Evolutionary conservation across 345 rosid genomes (phyloP), one percentile per base, ranked within the genome.

Genomic region (Brassica rapa): DNA sequence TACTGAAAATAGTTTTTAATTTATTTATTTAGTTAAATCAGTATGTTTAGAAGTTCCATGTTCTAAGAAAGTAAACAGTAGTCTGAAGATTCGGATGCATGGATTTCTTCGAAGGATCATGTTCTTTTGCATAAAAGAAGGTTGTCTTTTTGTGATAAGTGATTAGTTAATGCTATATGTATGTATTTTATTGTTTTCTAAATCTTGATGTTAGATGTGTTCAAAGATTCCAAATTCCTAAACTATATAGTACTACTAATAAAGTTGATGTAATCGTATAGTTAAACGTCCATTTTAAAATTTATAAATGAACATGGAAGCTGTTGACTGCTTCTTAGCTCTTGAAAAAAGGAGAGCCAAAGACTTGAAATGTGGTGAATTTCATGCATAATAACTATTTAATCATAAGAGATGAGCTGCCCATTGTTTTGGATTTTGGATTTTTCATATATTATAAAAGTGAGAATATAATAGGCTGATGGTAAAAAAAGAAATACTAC

Each of bases 1-100:
- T 41, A 72, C 15, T 83, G 77, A 74, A 71, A 77, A 67, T 82
- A 72, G 70, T 75, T 81, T 81, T 55, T 15, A 53, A 5, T 39
- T 63, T 72, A 16, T 35, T 23, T 62, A 24, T 19, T 63, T 56
- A 32, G 9, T 76, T 84, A 69, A 56, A 72, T 84, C 73, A 49
- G 35, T 73, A 46, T 15, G 57, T 62, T 67, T 35, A 57, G 68
- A 43, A 72, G 46, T 25, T 59, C 12, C 53, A 24, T 63, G 25
- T 51, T 33, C 3, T 49, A 21, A 30, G n/a, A 49, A 51, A 32
- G 1, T 21, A 64, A 61, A 67, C 70, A 46, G 37, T 68, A 32
- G 74, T 29, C 30, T 76, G 72, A 66, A 80, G 80, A 81, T 76
- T 81, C 83, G 76, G 75, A 70, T 72, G 77, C 84, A 76, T 74